phyloP scores from a whole-genome alignment of 2,329 filamentous ascomycete genomes.

The Colletotrichum liaoningense region DNA sequence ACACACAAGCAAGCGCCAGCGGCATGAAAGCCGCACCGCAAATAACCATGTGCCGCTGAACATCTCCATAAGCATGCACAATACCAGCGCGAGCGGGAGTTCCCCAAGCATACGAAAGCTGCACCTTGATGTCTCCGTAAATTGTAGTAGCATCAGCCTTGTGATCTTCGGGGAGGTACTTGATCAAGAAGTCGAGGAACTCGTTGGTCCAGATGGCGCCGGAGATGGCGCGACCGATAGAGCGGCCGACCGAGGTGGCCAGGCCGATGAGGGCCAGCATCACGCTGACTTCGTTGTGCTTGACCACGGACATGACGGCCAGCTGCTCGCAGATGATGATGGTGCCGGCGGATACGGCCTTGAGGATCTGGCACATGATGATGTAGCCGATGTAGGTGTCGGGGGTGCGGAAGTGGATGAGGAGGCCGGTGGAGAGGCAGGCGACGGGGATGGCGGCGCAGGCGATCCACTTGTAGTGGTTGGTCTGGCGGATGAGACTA shows the following conservation, averaged over 20 bases:
- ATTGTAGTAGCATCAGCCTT: conserved; percentile 58
- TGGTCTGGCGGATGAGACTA: conserved; percentile 46
- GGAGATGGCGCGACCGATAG: conserved; percentile 45
- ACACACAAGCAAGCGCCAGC: conserved; percentile 22
- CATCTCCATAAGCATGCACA: conserved; percentile 57
- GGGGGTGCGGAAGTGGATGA: conserved; percentile 51
- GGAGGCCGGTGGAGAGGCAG: conserved; percentile 42
- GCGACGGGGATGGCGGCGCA: conserved; percentile 46
- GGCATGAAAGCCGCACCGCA: conserved; percentile 37
- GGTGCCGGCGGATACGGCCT: conserved; percentile 50
- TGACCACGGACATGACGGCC: conserved; percentile 46
- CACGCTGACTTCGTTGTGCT: conserved; percentile 46
- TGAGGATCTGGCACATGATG: conserved; percentile 52
- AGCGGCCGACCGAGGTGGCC: conserved; percentile 45
- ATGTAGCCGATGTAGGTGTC: conserved; percentile 46
- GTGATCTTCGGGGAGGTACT: conserved; percentile 49
- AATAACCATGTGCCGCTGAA: conserved; percentile 54
- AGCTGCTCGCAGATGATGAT: conserved; percentile 58
- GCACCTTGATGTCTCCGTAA: conserved; percentile 46
- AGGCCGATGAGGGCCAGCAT: conserved; percentile 46
- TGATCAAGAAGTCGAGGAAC: conserved; percentile 50
- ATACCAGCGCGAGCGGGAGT: conserved; percentile 55
- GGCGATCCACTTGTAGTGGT: conserved; percentile 46
- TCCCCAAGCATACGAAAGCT: conserved; percentile 53
- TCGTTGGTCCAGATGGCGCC: conserved; percentile 48